phyloP scores from a whole-genome alignment of 2,329 filamentous ascomycete species.

The Cordyceps cicadae region DNA sequence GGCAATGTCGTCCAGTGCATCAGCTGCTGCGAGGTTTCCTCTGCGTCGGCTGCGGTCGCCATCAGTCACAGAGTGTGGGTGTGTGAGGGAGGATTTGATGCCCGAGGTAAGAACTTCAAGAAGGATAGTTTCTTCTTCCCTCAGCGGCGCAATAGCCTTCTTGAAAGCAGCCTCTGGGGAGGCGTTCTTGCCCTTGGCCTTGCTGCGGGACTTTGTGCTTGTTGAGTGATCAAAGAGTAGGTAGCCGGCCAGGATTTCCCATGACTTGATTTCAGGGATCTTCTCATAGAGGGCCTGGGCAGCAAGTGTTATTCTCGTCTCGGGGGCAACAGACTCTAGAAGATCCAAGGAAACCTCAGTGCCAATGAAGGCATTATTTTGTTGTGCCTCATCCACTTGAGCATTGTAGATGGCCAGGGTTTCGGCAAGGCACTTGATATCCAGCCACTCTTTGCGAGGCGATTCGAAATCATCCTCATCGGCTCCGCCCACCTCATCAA shows the following conservation, averaged over 20 bases:
- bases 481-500: constrained; percentile 66
- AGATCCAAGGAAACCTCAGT: constrained; percentile 45
- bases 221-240: constrained; percentile 84
- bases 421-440: constrained; percentile 82
- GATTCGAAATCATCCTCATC: constrained; percentile 70
- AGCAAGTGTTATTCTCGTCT: constrained; percentile 78
- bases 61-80: constrained; percentile 50
- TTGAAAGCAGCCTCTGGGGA: constrained; percentile 55
- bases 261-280: constrained; percentile 71
- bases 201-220: constrained; percentile 44
- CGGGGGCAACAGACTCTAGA: constrained; percentile 56
- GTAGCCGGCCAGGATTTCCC: constrained; percentile 85
- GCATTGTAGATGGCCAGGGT: constrained; percentile 74
- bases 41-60: constrained; percentile 52
- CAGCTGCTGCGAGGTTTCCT: constrained; percentile 52
- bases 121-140: constrained; percentile 74
- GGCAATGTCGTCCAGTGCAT: constrained; percentile 70
- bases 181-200: constrained; percentile 42
- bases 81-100: constrained; percentile 64
- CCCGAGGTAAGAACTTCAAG: constrained; percentile 79
- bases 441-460: constrained; percentile 78
- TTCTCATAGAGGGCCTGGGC: constrained; percentile 79
- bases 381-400: constrained; percentile 52
- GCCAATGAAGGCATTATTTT: constrained; percentile 34
- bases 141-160: constrained; percentile 61